Conservation (phyloP, 768 basidiomycete species). For the Cystobasidium ongulense region DNA sequence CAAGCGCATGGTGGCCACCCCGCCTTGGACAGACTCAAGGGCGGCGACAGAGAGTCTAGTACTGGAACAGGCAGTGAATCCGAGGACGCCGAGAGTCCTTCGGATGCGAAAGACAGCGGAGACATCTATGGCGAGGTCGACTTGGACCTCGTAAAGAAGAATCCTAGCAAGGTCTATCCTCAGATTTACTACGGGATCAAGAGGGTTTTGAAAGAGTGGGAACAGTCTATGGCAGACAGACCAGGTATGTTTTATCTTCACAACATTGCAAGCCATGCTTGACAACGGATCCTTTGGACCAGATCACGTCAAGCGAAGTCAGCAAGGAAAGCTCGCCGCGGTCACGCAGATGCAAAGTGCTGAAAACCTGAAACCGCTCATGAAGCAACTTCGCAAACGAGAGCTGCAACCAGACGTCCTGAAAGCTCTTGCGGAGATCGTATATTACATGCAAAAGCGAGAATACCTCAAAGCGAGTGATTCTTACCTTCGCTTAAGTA, state of each 20-base stretch:
- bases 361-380: constrained; percentile 91
- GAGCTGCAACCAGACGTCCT: constrained; percentile 48
- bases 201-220: constrained; percentile 90
- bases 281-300: not conserved
- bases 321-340: constrained; percentile 85
- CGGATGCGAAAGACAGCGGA: constrained; percentile 28
- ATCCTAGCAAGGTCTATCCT: constrained; percentile 91
- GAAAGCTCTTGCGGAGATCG: constrained; percentile 69
- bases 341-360: constrained; percentile 93
- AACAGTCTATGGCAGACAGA: constrained; percentile 83
- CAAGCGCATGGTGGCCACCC: constrained; percentile 50
- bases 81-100: constrained; percentile 54
- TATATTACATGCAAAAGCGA: constrained; percentile 90
- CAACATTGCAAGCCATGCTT: not conserved
- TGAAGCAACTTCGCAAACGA: constrained; percentile 77
- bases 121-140: constrained; percentile 51
- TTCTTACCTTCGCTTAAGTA: constrained; percentile 88
- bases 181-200: constrained; percentile 60
- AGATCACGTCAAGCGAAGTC: constrained; percentile 80
- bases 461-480: constrained; percentile 95
- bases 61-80: constrained; percentile 49
- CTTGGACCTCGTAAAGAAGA: constrained; percentile 69
- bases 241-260: constrained; percentile 56
- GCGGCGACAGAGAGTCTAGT: constrained; percentile 5
- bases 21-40: constrained; percentile 5